Base-by-base conservation (phyloP, 2,329 filamentous ascomycete species). In the Cryphonectria nitschkei region DNA sequence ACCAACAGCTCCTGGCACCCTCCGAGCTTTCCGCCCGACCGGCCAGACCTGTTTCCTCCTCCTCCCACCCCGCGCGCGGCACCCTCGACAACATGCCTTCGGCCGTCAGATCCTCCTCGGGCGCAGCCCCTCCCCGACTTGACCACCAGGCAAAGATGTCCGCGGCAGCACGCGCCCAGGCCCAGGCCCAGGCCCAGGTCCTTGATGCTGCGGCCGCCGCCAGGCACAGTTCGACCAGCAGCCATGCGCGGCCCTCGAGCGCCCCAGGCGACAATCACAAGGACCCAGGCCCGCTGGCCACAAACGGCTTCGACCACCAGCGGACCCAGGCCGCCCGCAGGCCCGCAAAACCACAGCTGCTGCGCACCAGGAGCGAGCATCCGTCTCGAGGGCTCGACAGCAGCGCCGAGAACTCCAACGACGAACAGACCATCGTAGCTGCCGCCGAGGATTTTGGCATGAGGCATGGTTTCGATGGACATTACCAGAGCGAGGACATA, bases 401-500 rank as follows among this genome's bases (percentile, higher is more conserved):
- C 46, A 72, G 74, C 63, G 52, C 68, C 29, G 72, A 74, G 46
- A 71, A 67, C 34, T 73, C 71, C 37, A 73, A 70, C 54, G 78
- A 82, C 22, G 80, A 84, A 26, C 79, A 58, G 83, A 84, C 58
- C 77, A 80, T 65, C 75, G 67, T 68, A 1, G 72, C 72, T 65
- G 71, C 78, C 39, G 84, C 85, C 19, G 84, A 86, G 3, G 84
- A 86, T 58, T 79, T 84, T 43, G 87, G 87, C 9, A 86, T 86
- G 80, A 89, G 95, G 65, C 95, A 98, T 82, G 95, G 95, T 64
- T 98, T 96, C 84, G 94, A 97, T 78, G 92, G 95, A 75, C 94
- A 97, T 80, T 94, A 97, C 79, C 92, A 94, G 78, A 97, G 93
- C 6, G 93, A 94, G 75, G 94, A 97, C 78, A 95, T 97, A 77